These are phyloP conservation scores for Diutina pseudorugosa DNA, from an alignment of 1,139 yeast genomes.

Conservation along the genomic window DNA sequence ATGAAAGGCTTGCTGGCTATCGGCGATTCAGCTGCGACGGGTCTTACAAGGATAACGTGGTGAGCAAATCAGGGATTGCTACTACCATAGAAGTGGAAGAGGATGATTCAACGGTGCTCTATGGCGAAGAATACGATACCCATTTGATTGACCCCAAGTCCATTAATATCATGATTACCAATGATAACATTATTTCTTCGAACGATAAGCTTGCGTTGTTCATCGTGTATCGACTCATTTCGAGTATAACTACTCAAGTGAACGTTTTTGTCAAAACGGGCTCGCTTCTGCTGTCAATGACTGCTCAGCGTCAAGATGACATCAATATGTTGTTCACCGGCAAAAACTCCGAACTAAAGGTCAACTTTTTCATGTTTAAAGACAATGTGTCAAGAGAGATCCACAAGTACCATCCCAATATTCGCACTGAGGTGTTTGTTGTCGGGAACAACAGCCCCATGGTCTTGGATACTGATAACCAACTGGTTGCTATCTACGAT, in stretches of 20 bases:
- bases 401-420: not conserved
- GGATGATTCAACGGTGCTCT: not conserved
- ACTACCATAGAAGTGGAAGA: not conserved
- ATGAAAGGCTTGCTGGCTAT: not conserved
- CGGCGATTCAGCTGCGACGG: not conserved
- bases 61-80: not conserved
- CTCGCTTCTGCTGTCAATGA: not conserved
- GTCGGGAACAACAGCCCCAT: not conserved
- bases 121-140: not conserved
- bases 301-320: not conserved
- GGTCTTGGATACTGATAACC: not conserved
- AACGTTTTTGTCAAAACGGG: not conserved
- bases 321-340: not conserved
- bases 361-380: conserved; percentile 1
- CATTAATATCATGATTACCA: not conserved
- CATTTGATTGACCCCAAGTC: conserved; percentile 1
- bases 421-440: not conserved
- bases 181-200: not conserved
- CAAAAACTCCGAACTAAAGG: not conserved
- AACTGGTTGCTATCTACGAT: not conserved
- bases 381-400: not conserved
- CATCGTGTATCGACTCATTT: not conserved
- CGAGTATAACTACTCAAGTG: not conserved
- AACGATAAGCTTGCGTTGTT: not conserved
- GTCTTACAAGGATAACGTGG: not conserved